Evolutionary conservation across 139 green algal species (phyloP).

Genomic region (Picochlorum sp.): DNA sequence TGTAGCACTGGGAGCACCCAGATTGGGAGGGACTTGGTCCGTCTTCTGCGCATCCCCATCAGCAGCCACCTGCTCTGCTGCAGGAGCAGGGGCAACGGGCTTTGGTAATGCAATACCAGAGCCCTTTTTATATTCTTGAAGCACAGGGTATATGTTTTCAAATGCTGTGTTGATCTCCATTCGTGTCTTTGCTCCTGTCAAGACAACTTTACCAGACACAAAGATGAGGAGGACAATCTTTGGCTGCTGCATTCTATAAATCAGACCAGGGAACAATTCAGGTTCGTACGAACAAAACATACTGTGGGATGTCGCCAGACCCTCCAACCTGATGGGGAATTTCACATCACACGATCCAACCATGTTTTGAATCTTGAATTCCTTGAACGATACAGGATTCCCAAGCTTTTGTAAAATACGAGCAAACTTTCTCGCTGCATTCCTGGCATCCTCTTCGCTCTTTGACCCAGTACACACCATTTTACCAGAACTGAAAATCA

Average conservation of each 20-base stretch:
- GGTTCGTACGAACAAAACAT: slow-evolving; percentile 95
- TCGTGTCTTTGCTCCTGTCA: slow-evolving; percentile 82
- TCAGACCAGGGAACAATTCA: slow-evolving; percentile 97
- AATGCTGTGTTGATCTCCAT: slow-evolving; percentile 97
- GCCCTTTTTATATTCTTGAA: slow-evolving; percentile 84
- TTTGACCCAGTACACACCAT: slow-evolving; percentile 96
- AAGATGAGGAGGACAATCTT: slow-evolving; percentile 99
- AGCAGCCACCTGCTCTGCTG: neutral
- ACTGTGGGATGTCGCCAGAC: slow-evolving; percentile 72
- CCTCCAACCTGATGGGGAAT: slow-evolving; percentile 96
- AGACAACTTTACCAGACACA: slow-evolving; percentile 91
- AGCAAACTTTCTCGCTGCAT: slow-evolving; percentile 79
- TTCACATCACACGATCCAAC: slow-evolving; percentile 96
- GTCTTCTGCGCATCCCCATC: neutral
- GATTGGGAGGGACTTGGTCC: neutral
- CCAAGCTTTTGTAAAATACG: slow-evolving; percentile 90
- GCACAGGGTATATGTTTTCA: slow-evolving; percentile 96
- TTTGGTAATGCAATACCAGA: slow-evolving; percentile 14
- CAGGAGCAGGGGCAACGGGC: neutral
- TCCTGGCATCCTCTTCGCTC: slow-evolving; percentile 61
- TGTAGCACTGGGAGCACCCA: neutral
- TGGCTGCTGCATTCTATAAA: slow-evolving; percentile 96
- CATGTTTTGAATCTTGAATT: slow-evolving; percentile 99
- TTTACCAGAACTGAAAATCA: slow-evolving; percentile 97
- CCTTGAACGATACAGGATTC: slow-evolving; percentile 79